A percentile compares a stretch with the other conserved stretches of the same genome.
phyloP scores from a whole-genome alignment of 768 basidiomycete genomes.

The Ramaria rubella region DNA sequence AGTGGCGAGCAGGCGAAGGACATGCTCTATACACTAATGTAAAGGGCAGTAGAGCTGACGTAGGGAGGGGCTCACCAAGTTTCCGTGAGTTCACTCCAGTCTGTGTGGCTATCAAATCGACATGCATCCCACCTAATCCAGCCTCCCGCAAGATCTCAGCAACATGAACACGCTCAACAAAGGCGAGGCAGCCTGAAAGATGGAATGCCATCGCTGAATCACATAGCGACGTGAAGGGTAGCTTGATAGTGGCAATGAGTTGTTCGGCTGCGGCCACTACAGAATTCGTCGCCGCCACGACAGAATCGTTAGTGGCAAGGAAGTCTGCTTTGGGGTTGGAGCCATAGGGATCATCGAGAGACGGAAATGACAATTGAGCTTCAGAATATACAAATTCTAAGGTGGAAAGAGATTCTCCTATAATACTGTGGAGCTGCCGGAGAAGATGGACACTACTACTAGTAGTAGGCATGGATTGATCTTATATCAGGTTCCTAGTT shows the following conservation, averaged over 20 bases:
- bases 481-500: no score
- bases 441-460: no score
- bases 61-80: constrained; percentile 23
- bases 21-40: constrained; percentile 16
- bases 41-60: background rate
- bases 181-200: constrained; percentile 19
- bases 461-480: no score
- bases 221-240: constrained; percentile 8
- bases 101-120: constrained; percentile 30
- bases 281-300: background rate
- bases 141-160: constrained; percentile 37
- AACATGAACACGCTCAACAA: constrained; percentile 27
- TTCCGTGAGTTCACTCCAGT: constrained; percentile 26
- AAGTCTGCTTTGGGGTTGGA: background rate
- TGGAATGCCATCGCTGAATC: constrained; percentile 8
- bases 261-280: constrained; percentile 21
- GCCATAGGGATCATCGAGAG: constrained; percentile 3
- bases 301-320: background rate
- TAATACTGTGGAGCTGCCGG: constrained; percentile 55
- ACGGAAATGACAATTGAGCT: constrained; percentile 40
- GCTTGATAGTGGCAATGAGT: constrained; percentile 20
- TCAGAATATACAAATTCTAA: constrained; percentile 38
- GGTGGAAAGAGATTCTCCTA: constrained; percentile 62
- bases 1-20: constrained; percentile 24
- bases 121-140: constrained; percentile 26